Evolutionary conservation across 2,329 filamentous ascomycete species (phyloP).

Genomic region (Exophiala sideris): DNA sequence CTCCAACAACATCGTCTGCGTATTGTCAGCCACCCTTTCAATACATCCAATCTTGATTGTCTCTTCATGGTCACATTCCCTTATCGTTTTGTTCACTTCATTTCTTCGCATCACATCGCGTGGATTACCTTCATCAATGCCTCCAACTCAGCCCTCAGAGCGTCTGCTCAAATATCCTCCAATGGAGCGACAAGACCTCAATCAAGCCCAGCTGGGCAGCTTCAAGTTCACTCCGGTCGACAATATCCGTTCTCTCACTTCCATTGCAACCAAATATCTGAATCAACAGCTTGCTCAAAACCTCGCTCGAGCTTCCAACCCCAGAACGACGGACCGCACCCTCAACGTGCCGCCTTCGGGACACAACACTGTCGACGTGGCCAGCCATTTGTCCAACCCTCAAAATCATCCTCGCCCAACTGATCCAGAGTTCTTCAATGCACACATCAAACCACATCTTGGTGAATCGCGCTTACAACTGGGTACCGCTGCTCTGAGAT

Average conservation of each 20-base stretch:
- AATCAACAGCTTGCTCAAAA: conserved; percentile 9
- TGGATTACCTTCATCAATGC: background rate
- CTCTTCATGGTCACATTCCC: background rate
- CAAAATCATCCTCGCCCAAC: background rate
- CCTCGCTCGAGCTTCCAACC: background rate
- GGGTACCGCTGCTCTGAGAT: conserved; percentile 24
- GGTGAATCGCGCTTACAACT: conserved; percentile 23
- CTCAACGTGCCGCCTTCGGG: background rate
- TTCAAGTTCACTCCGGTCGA: conserved; percentile 29
- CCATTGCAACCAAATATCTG: conserved; percentile 9
- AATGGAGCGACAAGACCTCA: conserved; percentile 29
- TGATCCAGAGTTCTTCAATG: conserved; percentile 24
- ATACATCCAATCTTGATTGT: background rate
- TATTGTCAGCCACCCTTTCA: too few species aligned
- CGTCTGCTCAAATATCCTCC: conserved; percentile 25
- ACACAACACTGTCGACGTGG: background rate
- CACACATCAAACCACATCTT: conserved; percentile 23
- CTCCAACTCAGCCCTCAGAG: conserved; percentile 10
- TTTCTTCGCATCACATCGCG: conserved; percentile 1
- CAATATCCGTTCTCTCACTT: conserved; percentile 10
- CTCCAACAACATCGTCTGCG: too few species aligned
- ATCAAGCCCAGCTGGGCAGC: conserved; percentile 28
- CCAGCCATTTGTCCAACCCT: background rate
- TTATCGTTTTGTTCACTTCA: conserved; percentile 1
- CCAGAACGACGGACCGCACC: background rate